Evolutionary conservation across 495 filamentous ascomycete genomes (phyloP).

Genomic region (Xylaria palmicola): DNA sequence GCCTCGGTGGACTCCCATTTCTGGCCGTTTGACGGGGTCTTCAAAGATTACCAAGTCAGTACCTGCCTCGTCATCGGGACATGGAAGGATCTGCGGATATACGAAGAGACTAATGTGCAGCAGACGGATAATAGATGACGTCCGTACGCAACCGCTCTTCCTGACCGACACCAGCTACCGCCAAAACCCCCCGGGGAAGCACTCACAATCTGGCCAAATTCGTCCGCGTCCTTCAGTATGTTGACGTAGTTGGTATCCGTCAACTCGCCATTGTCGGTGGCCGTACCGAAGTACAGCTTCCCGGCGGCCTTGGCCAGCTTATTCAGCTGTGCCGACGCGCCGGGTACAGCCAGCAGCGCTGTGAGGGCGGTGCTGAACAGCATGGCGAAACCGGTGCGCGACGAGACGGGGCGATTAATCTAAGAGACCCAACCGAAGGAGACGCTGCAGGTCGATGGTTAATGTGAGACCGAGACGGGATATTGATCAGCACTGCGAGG

Average conservation of each 20-base stretch:
- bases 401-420: background rate
- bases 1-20: conserved; percentile 52
- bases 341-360: conserved; percentile 21
- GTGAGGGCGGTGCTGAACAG: conserved; percentile 21
- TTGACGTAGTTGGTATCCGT: conserved; percentile 49
- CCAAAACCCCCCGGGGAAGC: background rate
- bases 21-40: conserved; percentile 57
- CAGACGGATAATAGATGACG: too few species aligned
- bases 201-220: conserved; percentile 53
- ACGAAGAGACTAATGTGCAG: too few species aligned
- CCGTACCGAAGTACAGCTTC: conserved; percentile 60
- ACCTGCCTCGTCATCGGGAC: background rate
- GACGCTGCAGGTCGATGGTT: too few species aligned
- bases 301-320: conserved; percentile 49
- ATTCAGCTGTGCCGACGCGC: conserved; percentile 42
- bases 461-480: too few species aligned
- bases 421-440: background rate
- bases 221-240: conserved; percentile 46
- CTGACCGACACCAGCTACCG: too few species aligned
- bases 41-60: background rate
- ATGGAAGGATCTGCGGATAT: too few species aligned
- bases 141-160: too few species aligned
- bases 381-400: background rate
- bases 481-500: background rate
- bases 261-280: conserved; percentile 55